Evolutionary conservation across 176 grass and related monocot genomes (phyloP), one percentile per base, ranked within the genome.

Genomic region (Musa acuminata): DNA sequence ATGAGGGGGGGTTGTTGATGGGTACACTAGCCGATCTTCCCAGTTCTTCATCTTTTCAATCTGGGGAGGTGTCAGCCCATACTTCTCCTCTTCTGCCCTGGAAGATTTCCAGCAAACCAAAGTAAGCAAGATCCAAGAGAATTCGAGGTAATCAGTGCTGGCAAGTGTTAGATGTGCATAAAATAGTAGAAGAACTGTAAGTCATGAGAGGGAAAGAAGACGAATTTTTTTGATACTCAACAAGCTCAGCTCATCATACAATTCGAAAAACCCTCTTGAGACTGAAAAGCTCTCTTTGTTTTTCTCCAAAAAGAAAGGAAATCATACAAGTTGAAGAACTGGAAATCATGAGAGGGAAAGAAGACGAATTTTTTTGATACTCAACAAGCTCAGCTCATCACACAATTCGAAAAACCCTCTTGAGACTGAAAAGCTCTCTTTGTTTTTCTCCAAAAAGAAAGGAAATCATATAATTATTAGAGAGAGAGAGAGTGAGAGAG

Each of bases 11-110:
- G 78, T 71, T 49, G 79, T n/a, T 79, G 81, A 71, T 59, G 51
- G 50, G 71, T 77, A 72, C 21, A 67, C 82, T 14, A 78, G 51
- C 82, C 88, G 86, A 35, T 88, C 52, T 27, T 76, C 81, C 72
- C 82, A 85, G 64, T 72, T 79, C 69, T 82, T 80, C 51, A 78
- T 22, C 48, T 82, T 82, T 71, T 65, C 59, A 13, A 50, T n/a
- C 57, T 86, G 81, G 85, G 62, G 72, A 24, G 86, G 78, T 3
- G 62, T 23, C 22, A 65, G 26, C 6, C 63, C 67, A 70, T 70
- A 21, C 67, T 70, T 70, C 17, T 51, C 35, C 11, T 70, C 67
- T 51, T 70, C 67, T 49, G 43, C 67, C 43, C 67, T 70, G 13
- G 10, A 48, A 65, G 1, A 65, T 11, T 25, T 43, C 35, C 35